phyloP scores from a whole-genome alignment of 2,329 filamentous ascomycete genomes.

The Ploettnerulaceae sp. region DNA sequence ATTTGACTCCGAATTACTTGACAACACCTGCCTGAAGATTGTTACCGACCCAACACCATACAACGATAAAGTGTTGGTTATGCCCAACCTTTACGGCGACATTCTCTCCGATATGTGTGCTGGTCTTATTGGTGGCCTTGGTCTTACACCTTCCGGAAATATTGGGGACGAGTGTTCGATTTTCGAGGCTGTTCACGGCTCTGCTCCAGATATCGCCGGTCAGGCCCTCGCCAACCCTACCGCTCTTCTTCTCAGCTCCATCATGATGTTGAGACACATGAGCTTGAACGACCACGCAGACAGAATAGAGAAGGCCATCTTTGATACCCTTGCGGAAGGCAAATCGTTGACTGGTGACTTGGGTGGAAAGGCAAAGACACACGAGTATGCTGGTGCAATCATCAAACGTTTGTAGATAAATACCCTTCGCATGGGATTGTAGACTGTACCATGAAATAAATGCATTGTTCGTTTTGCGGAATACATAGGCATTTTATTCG shows the following conservation, averaged over 20 bases:
- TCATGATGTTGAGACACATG: slow-evolving; percentile 99
- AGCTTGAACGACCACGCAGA: slow-evolving; percentile 76
- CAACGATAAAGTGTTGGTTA: slow-evolving; percentile 98
- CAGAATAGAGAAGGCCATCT: slow-evolving; percentile 91
- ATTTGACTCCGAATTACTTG: slow-evolving; percentile 95
- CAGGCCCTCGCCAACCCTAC: slow-evolving; percentile 97
- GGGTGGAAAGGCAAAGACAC: slow-evolving; percentile 92
- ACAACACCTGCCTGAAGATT: slow-evolving; percentile 99
- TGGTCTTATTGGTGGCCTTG: slow-evolving; percentile 94
- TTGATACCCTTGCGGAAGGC: slow-evolving; percentile 91
- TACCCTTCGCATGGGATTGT: slow-evolving; percentile 26
- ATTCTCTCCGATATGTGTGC: slow-evolving; percentile 99
- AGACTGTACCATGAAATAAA: slow-evolving; percentile 33
- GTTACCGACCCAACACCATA: slow-evolving; percentile 93
- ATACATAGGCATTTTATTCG: slow-evolving; percentile 1
- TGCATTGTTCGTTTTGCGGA: slow-evolving; percentile 16
- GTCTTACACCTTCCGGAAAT: slow-evolving; percentile 95
- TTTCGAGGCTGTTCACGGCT: slow-evolving; percentile 98
- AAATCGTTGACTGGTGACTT: slow-evolving; percentile 95
- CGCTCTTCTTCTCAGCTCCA: slow-evolving; percentile 86
- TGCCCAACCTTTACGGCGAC: slow-evolving; percentile 98
- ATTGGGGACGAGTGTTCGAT: slow-evolving; percentile 99
- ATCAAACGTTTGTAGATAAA: slow-evolving; percentile 51
- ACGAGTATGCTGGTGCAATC: slow-evolving; percentile 90
- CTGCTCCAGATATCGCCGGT: slow-evolving; percentile 92